Conservation (phyloP, 2,329 filamentous ascomycete genomes). For the Colletotrichum sansevieriae region DNA sequence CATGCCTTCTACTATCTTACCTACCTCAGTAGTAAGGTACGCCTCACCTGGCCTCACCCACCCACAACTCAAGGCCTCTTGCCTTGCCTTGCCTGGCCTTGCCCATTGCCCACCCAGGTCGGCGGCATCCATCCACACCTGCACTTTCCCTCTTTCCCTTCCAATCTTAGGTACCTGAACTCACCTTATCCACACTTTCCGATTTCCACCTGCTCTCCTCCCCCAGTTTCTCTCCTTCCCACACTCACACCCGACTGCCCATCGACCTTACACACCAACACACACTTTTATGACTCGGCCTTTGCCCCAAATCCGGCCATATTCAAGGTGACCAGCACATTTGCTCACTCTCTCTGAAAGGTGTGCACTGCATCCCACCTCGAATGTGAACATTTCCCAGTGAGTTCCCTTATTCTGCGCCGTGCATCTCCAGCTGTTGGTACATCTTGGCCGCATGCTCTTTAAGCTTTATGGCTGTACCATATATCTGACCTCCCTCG, state of each 20-base stretch:
- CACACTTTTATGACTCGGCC: conserved; percentile 33
- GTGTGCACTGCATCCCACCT: conserved; percentile 1
- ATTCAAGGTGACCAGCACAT: conserved; percentile 9
- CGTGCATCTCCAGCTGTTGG: not conserved
- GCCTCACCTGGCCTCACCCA: conserved; percentile 1
- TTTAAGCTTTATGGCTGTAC: conserved; percentile 24
- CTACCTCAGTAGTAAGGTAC: not conserved
- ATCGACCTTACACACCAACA: not conserved
- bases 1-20: not conserved
- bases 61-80: not conserved
- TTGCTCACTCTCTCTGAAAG: conserved; percentile 2
- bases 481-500: conserved; percentile 36
- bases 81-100: not conserved
- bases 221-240: conserved; percentile 32
- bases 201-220: conserved; percentile 34
- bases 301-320: conserved; percentile 23
- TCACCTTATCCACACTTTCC: conserved; percentile 35
- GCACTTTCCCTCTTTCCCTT: conserved; percentile 20
- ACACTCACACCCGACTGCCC: not conserved
- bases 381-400: conserved; percentile 9
- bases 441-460: conserved; percentile 7
- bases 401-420: conserved; percentile 12
- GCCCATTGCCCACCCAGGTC: not conserved
- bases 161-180: not conserved
- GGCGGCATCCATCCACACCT: not conserved